phyloP scores from a whole-genome alignment of 2,329 filamentous ascomycete genomes.

The Gyromitra esculenta region DNA sequence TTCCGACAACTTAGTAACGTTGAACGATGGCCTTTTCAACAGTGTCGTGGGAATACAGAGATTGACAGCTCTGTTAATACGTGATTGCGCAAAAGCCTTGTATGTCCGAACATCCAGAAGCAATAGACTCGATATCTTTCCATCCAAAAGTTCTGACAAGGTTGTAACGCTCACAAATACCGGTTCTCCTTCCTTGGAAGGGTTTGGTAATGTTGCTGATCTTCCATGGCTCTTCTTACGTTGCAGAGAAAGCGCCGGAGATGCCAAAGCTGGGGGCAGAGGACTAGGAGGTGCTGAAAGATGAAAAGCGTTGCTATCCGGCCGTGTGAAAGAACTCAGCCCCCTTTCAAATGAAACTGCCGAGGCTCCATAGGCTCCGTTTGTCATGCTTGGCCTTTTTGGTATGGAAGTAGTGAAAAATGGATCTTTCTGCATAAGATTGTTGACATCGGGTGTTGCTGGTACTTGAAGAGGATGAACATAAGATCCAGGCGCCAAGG shows the following conservation, averaged over 20 bases:
- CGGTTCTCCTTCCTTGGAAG: constrained; percentile 54
- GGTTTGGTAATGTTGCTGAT: constrained; percentile 53
- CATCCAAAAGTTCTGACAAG: constrained; percentile 54
- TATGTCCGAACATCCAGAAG: constrained; percentile 87
- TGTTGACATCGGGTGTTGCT: constrained; percentile 42
- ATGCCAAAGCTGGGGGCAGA: constrained; percentile 16
- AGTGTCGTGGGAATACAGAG: constrained; percentile 95
- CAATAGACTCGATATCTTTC: constrained; percentile 65
- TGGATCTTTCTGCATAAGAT: constrained; percentile 26
- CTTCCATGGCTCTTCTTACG: constrained; percentile 51
- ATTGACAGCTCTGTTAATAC: constrained; percentile 83
- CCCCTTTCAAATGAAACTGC: constrained; percentile 36
- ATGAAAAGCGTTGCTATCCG: constrained; percentile 22
- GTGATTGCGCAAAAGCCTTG: constrained; percentile 79
- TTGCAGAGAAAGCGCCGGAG: constrained; percentile 27
- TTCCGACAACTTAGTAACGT: constrained; percentile 83
- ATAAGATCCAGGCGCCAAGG: constrained; percentile 53
- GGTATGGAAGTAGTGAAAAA: constrained; percentile 35
- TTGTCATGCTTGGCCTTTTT: constrained; percentile 31
- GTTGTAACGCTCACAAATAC: constrained; percentile 54
- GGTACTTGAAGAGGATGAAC: constrained; percentile 44
- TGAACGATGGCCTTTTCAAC: constrained; percentile 89
- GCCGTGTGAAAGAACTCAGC: constrained; percentile 39
- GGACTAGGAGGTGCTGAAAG: constrained; percentile 36
- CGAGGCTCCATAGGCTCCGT: constrained; percentile 29